Conservation (phyloP, 371 early-diverging fungal genomes). For the Mucor velutinosus region DNA sequence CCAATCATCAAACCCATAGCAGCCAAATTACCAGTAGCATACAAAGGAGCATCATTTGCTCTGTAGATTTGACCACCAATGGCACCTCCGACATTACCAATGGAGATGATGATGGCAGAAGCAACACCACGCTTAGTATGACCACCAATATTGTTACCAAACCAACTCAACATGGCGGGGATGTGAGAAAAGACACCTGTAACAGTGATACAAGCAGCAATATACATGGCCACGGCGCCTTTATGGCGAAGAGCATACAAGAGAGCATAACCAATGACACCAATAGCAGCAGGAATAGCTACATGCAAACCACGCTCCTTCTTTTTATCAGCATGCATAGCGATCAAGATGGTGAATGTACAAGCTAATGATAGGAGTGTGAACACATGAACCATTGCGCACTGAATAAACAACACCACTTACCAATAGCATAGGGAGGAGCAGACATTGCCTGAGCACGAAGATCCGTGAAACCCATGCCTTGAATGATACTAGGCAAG, state of each 20-base stretch:
- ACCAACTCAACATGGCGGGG: slow-evolving; percentile 66
- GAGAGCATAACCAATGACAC: slow-evolving; percentile 67
- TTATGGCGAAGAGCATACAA: slow-evolving; percentile 47
- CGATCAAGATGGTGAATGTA: slow-evolving; percentile 53
- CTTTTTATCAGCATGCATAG: slow-evolving; percentile 67
- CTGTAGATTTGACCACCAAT: slow-evolving; percentile 67
- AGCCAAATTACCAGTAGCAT: slow-evolving; percentile 50
- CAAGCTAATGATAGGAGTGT: slow-evolving; percentile 43
- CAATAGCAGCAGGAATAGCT: slow-evolving; percentile 58
- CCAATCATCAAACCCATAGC: slow-evolving; percentile 47
- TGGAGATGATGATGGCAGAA: slow-evolving; percentile 58
- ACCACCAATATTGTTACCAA: slow-evolving; percentile 65
- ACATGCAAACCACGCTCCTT: slow-evolving; percentile 68
- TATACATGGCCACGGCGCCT: slow-evolving; percentile 45
- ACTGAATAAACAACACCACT: neutral
- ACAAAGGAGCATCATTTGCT: slow-evolving; percentile 59
- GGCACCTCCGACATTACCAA: slow-evolving; percentile 68
- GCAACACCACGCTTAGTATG: slow-evolving; percentile 68
- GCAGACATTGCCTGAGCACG: slow-evolving; percentile 57
- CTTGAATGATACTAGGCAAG: slow-evolving; percentile 71
- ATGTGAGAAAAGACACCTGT: slow-evolving; percentile 60
- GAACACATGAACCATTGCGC: neutral
- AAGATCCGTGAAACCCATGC: slow-evolving; percentile 61
- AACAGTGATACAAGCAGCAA: slow-evolving; percentile 55
- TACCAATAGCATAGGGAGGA: slow-evolving; percentile 47